phyloP scores from a whole-genome alignment of 495 filamentous ascomycete species.

The Apiosordaria backusii region DNA sequence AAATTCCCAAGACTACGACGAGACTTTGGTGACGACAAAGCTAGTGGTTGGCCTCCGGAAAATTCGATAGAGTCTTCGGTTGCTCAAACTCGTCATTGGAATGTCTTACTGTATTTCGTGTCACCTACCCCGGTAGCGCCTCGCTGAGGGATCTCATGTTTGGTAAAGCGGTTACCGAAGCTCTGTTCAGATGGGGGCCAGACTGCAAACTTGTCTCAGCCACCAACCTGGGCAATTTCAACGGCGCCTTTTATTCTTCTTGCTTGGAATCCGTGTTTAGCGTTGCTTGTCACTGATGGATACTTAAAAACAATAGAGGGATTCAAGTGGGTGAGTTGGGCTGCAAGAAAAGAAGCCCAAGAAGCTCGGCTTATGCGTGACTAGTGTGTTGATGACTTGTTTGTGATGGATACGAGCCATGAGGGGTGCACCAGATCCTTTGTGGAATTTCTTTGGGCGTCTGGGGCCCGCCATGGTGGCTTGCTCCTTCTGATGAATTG shows the following conservation, averaged over 20 bases:
- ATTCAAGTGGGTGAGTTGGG: background rate
- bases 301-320: background rate
- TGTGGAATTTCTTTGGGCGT: background rate
- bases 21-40: background rate
- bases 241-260: background rate
- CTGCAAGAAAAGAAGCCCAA: background rate
- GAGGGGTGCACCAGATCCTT: background rate
- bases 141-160: background rate
- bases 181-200: background rate
- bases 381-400: background rate
- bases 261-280: too few relatives aligned
- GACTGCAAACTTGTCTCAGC: background rate
- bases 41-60: background rate
- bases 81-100: background rate
- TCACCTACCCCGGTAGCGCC: background rate
- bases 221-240: background rate
- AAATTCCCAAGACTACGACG: background rate
- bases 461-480: background rate
- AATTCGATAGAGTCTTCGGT: background rate
- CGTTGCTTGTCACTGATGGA: background rate
- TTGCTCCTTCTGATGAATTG: background rate
- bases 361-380: background rate
- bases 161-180: background rate
- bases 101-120: background rate
- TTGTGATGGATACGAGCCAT: background rate